A percentile compares a stretch with the other conserved stretches of the same genome.
These are phyloP conservation scores for Talaromyces sp. DNA, from an alignment of 2,329 filamentous ascomycete genomes.

Conservation along the genomic window DNA sequence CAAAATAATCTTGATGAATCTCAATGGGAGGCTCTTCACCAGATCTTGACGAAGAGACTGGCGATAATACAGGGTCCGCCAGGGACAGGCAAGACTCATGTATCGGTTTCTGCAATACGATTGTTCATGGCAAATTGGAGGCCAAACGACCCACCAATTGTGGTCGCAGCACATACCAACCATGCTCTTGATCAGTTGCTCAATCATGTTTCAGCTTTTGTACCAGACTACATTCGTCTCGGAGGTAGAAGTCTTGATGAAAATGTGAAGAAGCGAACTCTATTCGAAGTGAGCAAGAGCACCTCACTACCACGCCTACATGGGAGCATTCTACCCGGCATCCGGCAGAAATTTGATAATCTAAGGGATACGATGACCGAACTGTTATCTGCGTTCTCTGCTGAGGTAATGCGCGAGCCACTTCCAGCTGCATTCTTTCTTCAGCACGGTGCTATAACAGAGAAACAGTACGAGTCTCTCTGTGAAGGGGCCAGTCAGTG, in stretches of 20 bases:
- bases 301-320: constrained; percentile 30
- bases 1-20: constrained; percentile 61
- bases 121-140: constrained; percentile 61
- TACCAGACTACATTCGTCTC: constrained; percentile 61
- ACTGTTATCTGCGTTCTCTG: constrained; percentile 44
- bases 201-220: constrained; percentile 59
- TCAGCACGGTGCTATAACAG: constrained; percentile 57
- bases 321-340: constrained; percentile 43
- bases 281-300: constrained; percentile 59
- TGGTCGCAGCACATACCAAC: constrained; percentile 84
- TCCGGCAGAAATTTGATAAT: constrained; percentile 40
- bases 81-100: constrained; percentile 75
- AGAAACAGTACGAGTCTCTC: constrained; percentile 63
- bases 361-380: constrained; percentile 42
- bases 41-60: constrained; percentile 68
- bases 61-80: constrained; percentile 83
- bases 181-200: constrained; percentile 85
- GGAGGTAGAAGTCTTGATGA: constrained; percentile 68
- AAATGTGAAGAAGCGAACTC: constrained; percentile 62
- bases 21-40: constrained; percentile 64
- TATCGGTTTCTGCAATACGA: constrained; percentile 69
- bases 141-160: constrained; percentile 61
- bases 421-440: constrained; percentile 56
- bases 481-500: constrained; percentile 47
- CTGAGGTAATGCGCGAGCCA: constrained; percentile 37